Evolutionary conservation across 768 basidiomycete species (phyloP).

Genomic region (Trametes meyenii): DNA sequence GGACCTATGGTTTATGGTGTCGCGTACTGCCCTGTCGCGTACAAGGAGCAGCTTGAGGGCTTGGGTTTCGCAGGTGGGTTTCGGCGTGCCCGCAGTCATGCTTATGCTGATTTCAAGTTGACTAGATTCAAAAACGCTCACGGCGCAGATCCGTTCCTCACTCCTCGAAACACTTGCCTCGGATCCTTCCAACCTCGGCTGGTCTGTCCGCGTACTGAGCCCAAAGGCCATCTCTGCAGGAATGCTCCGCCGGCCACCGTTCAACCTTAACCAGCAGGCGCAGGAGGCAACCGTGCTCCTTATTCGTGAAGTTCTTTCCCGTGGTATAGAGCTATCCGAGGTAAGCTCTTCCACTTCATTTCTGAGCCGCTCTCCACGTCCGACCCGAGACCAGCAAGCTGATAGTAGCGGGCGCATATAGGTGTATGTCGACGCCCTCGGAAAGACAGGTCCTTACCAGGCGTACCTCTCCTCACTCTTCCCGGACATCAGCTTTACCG

Average conservation of each 20-base stretch:
- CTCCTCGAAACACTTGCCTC: conserved; percentile 70
- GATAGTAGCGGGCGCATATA: conserved; percentile 32
- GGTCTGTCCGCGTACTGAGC: conserved; percentile 82
- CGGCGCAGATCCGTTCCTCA: conserved; percentile 63
- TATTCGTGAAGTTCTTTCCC: conserved; percentile 82
- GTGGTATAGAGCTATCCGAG: conserved; percentile 79
- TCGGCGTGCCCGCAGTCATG: background rate
- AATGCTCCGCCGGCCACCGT: conserved; percentile 84
- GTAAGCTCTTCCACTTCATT: conserved; percentile 40
- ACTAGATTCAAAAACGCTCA: conserved; percentile 93
- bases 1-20: conserved; percentile 96
- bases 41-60: conserved; percentile 68
- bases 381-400: background rate
- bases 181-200: conserved; percentile 71
- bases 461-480: conserved; percentile 79
- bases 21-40: conserved; percentile 87
- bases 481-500: conserved; percentile 85
- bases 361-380: background rate
- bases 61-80: conserved; percentile 88
- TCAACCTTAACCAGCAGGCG: conserved; percentile 86
- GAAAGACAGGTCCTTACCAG: conserved; percentile 84
- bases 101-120: background rate
- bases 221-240: conserved; percentile 90
- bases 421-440: conserved; percentile 96
- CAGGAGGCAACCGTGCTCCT: conserved; percentile 89